These are phyloP conservation scores for Trichoderma sp. DNA, from an alignment of 2,329 filamentous ascomycete species.

Conservation along the genomic window DNA sequence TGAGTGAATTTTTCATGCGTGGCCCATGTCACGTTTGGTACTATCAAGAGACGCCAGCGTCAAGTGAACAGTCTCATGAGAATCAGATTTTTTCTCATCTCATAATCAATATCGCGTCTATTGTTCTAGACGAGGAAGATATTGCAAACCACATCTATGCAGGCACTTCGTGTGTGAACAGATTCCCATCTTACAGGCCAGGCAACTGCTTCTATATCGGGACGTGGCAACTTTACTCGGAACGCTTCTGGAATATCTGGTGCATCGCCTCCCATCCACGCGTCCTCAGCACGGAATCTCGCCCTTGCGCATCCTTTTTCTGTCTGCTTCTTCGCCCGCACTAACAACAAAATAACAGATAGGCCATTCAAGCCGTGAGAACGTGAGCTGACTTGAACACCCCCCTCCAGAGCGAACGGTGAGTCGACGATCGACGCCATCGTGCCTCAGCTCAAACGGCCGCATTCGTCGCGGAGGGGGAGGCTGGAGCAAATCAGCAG, in stretches of 20 bases:
- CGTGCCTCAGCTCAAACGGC: slow-evolving; percentile 5
- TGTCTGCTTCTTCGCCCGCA: background rate
- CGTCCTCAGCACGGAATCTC: background rate
- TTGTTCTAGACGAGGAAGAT: background rate
- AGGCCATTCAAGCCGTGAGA: background rate
- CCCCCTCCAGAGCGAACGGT: background rate
- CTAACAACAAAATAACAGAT: background rate
- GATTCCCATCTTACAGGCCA: background rate
- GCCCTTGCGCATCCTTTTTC: background rate
- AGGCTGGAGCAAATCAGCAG: slow-evolving; percentile 23
- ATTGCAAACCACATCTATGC: too few species aligned
- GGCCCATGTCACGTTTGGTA: background rate
- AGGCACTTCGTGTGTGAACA: background rate
- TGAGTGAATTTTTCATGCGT: slow-evolving; percentile 14
- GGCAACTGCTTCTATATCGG: slow-evolving; percentile 16
- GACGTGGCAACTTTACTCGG: background rate
- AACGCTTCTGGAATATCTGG: background rate
- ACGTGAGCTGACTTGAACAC: slow-evolving; percentile 4
- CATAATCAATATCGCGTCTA: background rate
- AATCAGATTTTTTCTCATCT: background rate
- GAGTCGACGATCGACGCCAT: slow-evolving; percentile 1
- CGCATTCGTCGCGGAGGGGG: slow-evolving; percentile 9
- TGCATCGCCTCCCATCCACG: background rate
- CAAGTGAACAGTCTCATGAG: slow-evolving; percentile 14
- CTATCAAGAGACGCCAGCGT: background rate